Percentiles rank a stretch among this genome's conserved stretches.
phyloP scores from a whole-genome alignment of 306 rosid species.

The Dalbergia oliveri region DNA sequence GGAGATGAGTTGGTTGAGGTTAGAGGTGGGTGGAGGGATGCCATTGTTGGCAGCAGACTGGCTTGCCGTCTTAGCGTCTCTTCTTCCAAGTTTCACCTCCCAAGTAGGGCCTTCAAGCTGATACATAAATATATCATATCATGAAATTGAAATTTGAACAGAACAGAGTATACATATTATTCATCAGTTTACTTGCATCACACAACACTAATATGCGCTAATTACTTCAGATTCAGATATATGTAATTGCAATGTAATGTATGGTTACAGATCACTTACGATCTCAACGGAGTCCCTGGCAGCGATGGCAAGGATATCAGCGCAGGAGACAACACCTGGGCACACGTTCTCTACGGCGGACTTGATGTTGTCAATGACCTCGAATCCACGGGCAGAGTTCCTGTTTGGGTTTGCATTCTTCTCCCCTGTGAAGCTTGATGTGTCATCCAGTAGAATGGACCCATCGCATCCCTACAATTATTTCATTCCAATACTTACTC shows the following conservation, averaged over 20 bases:
- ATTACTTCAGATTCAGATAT: too few species aligned
- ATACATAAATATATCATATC: background rate
- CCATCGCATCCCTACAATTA: slow-evolving; percentile 85
- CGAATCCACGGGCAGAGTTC: slow-evolving; percentile 84
- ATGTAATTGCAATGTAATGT: too few species aligned
- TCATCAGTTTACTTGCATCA: too few species aligned
- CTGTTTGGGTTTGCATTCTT: slow-evolving; percentile 77
- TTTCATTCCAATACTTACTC: background rate
- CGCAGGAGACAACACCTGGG: slow-evolving; percentile 88
- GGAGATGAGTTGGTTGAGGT: slow-evolving; percentile 67
- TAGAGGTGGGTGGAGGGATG: slow-evolving; percentile 79
- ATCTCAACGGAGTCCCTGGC: slow-evolving; percentile 76
- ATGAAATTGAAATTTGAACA: too few species aligned
- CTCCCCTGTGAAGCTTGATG: slow-evolving; percentile 81
- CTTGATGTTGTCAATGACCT: slow-evolving; percentile 78
- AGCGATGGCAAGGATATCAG: slow-evolving; percentile 80
- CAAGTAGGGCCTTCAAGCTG: slow-evolving; percentile 91
- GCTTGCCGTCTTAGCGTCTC: slow-evolving; percentile 78
- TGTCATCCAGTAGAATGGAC: slow-evolving; percentile 82
- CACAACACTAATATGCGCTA: too few species aligned
- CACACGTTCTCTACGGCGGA: slow-evolving; percentile 76
- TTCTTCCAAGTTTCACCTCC: slow-evolving; percentile 88
- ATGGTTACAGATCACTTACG: slow-evolving; percentile 44
- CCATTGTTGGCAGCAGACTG: slow-evolving; percentile 75
- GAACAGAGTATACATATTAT: too few species aligned